A percentile compares a stretch with the other conserved stretches of the same genome.
Evolutionary conservation across 306 rosid species (phyloP).

Genomic region (Astragalus glycyphyllos): DNA sequence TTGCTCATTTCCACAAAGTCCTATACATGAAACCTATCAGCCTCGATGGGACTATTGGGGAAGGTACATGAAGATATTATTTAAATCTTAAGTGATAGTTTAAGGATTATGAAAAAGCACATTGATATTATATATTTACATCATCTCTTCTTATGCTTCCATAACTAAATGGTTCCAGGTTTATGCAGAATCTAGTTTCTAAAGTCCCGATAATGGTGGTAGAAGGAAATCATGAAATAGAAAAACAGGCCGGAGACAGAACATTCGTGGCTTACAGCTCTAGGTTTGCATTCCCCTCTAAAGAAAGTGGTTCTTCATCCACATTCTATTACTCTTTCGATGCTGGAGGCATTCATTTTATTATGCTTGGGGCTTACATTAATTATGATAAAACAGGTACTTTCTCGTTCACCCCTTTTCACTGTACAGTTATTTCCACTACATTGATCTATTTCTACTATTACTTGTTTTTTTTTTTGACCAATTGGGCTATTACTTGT

Average conservation of each 20-base stretch:
- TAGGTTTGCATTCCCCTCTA: slow-evolving; percentile 85
- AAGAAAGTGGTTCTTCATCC: slow-evolving; percentile 84
- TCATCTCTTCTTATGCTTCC: slow-evolving; percentile 24
- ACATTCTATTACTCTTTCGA: slow-evolving; percentile 82
- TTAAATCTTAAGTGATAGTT: slow-evolving; percentile 12
- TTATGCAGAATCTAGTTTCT: slow-evolving; percentile 78
- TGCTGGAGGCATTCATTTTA: slow-evolving; percentile 86
- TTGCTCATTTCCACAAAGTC: slow-evolving; percentile 72
- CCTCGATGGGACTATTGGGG: slow-evolving; percentile 98
- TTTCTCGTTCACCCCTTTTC: slow-evolving; percentile 2
- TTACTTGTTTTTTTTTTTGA: too few relatives aligned
- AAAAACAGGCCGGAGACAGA: slow-evolving; percentile 60
- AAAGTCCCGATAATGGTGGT: slow-evolving; percentile 85
- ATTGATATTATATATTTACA: not conserved
- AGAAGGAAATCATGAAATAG: slow-evolving; percentile 90
- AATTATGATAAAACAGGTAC: slow-evolving; percentile 63
- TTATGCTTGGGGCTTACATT: slow-evolving; percentile 88
- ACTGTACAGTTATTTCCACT: slow-evolving; percentile 13
- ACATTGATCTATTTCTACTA: slow-evolving; percentile 1
- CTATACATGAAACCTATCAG: slow-evolving; percentile 86
- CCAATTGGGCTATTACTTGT: not conserved
- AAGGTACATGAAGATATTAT: slow-evolving; percentile 55
- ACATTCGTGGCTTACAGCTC: slow-evolving; percentile 85
- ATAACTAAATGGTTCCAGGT: slow-evolving; percentile 57
- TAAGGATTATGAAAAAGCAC: not conserved